Percentiles rank a stretch among this genome's conserved stretches.
Conservation (phyloP, 257 asterid genomes). For the Nicotiana obtusifolia region DNA sequence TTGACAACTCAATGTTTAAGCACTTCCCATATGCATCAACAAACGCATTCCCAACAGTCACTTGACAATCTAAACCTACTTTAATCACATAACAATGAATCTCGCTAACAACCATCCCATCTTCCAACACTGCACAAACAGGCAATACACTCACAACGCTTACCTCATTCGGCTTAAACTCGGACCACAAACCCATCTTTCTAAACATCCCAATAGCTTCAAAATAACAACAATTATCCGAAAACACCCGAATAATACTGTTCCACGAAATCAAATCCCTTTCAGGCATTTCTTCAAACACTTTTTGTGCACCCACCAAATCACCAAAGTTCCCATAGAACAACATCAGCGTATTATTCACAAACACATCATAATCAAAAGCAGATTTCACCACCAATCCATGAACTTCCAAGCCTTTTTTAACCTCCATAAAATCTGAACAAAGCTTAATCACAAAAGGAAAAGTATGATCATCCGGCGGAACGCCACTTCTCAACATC, state of each 20-base stretch:
- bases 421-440: conserved; percentile 34
- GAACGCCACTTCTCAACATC: conserved; percentile 32
- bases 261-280: conserved; percentile 74
- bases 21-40: conserved; percentile 71
- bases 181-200: conserved; percentile 32
- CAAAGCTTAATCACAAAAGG: conserved; percentile 66
- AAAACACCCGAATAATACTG: conserved; percentile 39
- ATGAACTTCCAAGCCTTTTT: conserved; percentile 64
- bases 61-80: conserved; percentile 46
- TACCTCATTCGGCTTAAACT: conserved; percentile 42
- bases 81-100: conserved; percentile 50
- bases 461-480: conserved; percentile 63
- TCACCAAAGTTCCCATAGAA: conserved; percentile 58
- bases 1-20: conserved; percentile 36
- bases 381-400: conserved; percentile 53
- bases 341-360: conserved; percentile 49
- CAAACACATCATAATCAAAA: conserved; percentile 44
- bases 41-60: conserved; percentile 51
- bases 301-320: conserved; percentile 23
- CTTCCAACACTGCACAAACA: conserved; percentile 38
- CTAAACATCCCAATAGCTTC: conserved; percentile 39
- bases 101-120: conserved; percentile 31
- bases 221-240: conserved; percentile 26
- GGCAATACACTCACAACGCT: conserved; percentile 59
- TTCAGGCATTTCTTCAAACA: conserved; percentile 58